Base-by-base conservation (phyloP, 2,329 filamentous ascomycete genomes). In the Diaporthe sp. region DNA sequence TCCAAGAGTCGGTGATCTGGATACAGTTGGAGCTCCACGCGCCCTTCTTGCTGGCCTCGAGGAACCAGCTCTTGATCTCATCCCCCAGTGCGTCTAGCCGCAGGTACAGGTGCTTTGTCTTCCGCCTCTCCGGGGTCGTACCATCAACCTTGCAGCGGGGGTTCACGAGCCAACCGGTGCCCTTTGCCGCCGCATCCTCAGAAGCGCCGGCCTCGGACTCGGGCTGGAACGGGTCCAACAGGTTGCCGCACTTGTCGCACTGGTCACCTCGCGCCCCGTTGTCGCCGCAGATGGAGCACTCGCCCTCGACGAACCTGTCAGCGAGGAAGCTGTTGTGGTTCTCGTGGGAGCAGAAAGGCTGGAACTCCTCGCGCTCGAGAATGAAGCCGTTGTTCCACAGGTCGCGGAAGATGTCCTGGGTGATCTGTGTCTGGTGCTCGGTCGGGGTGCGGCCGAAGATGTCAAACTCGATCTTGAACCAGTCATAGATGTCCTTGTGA, bases 381-480 rank as follows among this genome's bases (percentile, higher is more conserved):
- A 98, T 89, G 82, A 92, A 98, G 39, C 94, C 95, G 81, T 98
- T 98, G 78, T 97, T 90, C 86, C 95, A 90, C n/a, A 99, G 90
- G 83, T 95, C 93, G 74, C 88, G 87, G 85, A 98, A 98, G 79
- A 98, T 96, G 78, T 94, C 92, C 85, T 98, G 97, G 13, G 96
- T 94, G 80, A 99, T 98, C 79, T 95, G 91, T 31, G 95, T 98
- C 85, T 98, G 97, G 81, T 97, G 91, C 73, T 91, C 86, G 25
- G 96, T 98, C 4, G 96, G 95, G 7, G 97, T 98, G 76, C 96
- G 93, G 77, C 96, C 97, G 83, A 98, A 99, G 85, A 96, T 93
- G 86, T 98, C 96, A 83, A 98, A 98, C 75, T 91, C 92, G 82
- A 98, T 96, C 82, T 95, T 92, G 87, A 99, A 99, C 95, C 96